A percentile compares a stretch with the other conserved stretches of the same genome.
phyloP scores from a whole-genome alignment of 331 rosid species.

The Malus hybrid region DNA sequence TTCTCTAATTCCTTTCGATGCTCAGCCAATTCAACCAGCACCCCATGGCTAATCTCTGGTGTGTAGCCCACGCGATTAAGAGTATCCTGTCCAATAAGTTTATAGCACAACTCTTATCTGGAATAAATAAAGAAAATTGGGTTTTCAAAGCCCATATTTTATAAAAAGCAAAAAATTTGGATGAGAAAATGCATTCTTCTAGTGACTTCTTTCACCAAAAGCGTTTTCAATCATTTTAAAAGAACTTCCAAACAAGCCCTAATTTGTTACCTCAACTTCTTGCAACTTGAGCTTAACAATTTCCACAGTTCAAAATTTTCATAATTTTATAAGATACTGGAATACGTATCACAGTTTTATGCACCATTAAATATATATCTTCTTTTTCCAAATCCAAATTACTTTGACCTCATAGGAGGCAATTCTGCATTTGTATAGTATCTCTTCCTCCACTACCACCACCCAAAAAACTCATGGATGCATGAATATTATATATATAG shows the following conservation, averaged over 20 bases:
- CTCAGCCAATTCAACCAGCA: constrained; percentile 82
- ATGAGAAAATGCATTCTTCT: neutral
- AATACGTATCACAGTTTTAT: neutral
- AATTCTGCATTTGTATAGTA: neutral
- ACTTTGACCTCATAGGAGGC: neutral
- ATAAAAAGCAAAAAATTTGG: neutral
- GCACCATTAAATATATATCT: neutral
- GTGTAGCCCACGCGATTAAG: constrained; percentile 77
- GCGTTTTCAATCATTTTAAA: too few species aligned
- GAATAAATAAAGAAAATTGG: neutral
- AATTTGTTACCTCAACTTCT: neutral
- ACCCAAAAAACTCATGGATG: neutral
- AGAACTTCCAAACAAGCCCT: too few species aligned
- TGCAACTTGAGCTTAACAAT: neutral
- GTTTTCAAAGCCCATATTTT: neutral
- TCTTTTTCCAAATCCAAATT: neutral
- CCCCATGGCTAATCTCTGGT: constrained; percentile 79
- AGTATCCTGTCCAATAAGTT: constrained; percentile 47
- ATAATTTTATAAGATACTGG: neutral
- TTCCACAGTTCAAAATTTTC: neutral
- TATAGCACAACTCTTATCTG: neutral
- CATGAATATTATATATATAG: neutral
- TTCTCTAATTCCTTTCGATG: constrained; percentile 81
- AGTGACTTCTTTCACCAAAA: neutral
- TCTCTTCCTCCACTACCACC: neutral